These are phyloP conservation scores for Blastobotrys peoriensis DNA, from an alignment of 805 yeast genomes.

Conservation along the genomic window DNA sequence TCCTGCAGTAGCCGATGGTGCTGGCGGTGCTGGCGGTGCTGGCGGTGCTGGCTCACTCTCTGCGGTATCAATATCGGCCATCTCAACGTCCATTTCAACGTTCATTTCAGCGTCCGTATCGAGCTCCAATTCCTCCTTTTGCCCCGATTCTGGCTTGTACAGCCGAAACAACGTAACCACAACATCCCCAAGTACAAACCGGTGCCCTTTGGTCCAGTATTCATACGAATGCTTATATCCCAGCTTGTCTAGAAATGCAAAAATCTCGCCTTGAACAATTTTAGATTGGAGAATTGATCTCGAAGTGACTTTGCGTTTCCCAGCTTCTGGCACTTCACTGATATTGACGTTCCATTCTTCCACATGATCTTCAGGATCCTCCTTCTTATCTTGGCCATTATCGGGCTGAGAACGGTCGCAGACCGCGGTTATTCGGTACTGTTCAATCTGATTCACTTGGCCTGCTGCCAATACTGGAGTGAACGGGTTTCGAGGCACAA, in stretches of 20 bases:
- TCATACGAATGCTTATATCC: conserved; percentile 65
- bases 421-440: conserved; percentile 26
- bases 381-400: conserved; percentile 4
- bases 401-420: conserved; percentile 7
- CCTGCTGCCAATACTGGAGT: conserved; percentile 28
- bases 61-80: not conserved
- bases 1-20: not conserved
- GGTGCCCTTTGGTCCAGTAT: conserved; percentile 54
- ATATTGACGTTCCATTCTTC: conserved; percentile 27
- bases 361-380: conserved; percentile 4
- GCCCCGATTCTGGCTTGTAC: conserved; percentile 25
- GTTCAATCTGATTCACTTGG: conserved; percentile 30
- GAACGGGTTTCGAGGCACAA: conserved; percentile 28
- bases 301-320: conserved; percentile 44
- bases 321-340: conserved; percentile 35
- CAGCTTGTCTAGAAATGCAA: conserved; percentile 46
- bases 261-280: conserved; percentile 33
- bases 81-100: conserved; percentile 7
- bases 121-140: conserved; percentile 27
- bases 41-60: not conserved
- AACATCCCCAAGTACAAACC: conserved; percentile 55
- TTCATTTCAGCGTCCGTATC: not conserved
- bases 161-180: conserved; percentile 50
- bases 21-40: not conserved
- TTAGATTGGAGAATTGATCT: conserved; percentile 61